These are phyloP conservation scores for Fusarium lateritium DNA, from an alignment of 2,329 filamentous ascomycete genomes.

Conservation along the genomic window DNA sequence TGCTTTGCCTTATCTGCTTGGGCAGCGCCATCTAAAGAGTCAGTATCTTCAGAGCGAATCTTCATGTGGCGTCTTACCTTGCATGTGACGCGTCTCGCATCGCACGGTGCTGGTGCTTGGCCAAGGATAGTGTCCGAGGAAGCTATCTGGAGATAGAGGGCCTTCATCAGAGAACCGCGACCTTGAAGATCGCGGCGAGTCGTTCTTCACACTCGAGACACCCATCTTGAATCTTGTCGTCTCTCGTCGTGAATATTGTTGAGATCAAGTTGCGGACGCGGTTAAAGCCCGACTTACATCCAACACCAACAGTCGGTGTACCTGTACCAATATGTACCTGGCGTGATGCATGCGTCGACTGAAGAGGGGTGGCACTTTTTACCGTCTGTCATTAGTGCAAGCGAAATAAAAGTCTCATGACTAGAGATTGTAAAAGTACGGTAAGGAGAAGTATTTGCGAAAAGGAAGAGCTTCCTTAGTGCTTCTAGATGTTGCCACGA, in stretches of 20 bases:
- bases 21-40: constrained; percentile 6
- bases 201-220: constrained; percentile 12
- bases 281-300: constrained; percentile 5
- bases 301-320: constrained; percentile 37
- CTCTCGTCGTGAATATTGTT: constrained; percentile 4
- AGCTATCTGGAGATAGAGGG: constrained; percentile 31
- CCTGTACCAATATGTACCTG: constrained; percentile 9
- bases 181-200: constrained; percentile 31
- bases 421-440: constrained; percentile 1
- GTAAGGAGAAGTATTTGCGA: background rate
- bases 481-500: background rate
- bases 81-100: constrained; percentile 25
- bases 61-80: constrained; percentile 14
- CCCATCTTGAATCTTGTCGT: constrained; percentile 12
- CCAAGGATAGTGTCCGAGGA: constrained; percentile 36
- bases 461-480: background rate
- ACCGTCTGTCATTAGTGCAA: constrained; percentile 28
- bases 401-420: constrained; percentile 27
- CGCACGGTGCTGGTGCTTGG: constrained; percentile 32
- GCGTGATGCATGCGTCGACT: constrained; percentile 36
- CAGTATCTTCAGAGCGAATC: background rate
- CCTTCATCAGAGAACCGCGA: constrained; percentile 31
- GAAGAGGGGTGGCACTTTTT: constrained; percentile 21
- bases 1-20: constrained; percentile 24
- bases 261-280: constrained; percentile 11